Evolutionary conservation across 2,329 filamentous ascomycete genomes (phyloP), one percentile per base, ranked within the genome.

Genomic region (Zarea fungicola): DNA sequence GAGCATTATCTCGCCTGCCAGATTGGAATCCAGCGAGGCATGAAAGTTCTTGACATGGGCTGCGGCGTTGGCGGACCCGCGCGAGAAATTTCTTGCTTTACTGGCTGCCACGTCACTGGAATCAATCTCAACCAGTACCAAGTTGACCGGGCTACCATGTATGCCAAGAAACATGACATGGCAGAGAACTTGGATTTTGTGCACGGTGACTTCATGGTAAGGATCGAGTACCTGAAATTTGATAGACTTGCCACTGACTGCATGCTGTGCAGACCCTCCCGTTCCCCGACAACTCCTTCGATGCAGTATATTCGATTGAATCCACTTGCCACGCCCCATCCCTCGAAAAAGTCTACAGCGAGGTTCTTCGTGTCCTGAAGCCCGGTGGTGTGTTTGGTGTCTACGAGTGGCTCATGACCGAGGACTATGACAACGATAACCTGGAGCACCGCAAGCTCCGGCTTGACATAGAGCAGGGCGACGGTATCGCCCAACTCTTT

Each of bases 361-460:
- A 97, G 69, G 97, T 97, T 62, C 91, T 85, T 80, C 87, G 89
- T 41, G 91, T 96, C 19, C 78, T 99, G 55, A 99, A 97, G 79
- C 93, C 93, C 18, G 93, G 93, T 52, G 92, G 93, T 67, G 77
- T 89, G 44, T 99, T 97, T 61, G 93, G 92, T 64, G 92, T 97
- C 45, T 99, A 97, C 72, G 93, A 99, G 71, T 97, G 93, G 93
- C 77, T 97, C 63, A 97, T 99, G 93, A 97, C 91, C 6, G 91
- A 96, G 55, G 75, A 84, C 21, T 99, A 96, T 71, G 87, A 97
- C 73, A 92, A 95, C 65, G 77, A 86, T 52, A 90, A 96, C 76
- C 69, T 88, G 1, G 77, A 83, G 61, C 93, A 97, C 74, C 87
- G 90, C 57, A 82, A 88, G 65, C 93, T 97, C 63, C 88, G 93